phyloP scores from a whole-genome alignment of 495 filamentous ascomycete species.

The Penicillium pancosmium region DNA sequence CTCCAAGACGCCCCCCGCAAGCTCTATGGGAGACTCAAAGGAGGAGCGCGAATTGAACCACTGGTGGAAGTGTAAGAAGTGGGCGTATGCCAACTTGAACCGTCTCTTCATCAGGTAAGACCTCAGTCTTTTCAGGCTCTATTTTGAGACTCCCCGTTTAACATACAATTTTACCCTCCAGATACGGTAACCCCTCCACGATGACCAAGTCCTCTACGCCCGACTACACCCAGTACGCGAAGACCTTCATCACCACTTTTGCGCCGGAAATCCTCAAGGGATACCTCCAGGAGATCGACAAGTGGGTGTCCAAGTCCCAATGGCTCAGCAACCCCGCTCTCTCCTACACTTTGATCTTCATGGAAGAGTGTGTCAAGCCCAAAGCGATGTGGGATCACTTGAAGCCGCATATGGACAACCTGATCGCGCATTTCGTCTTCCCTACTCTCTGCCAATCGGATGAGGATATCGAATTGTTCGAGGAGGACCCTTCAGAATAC shows the following conservation, averaged over 20 bases:
- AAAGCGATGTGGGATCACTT: conserved; percentile 95
- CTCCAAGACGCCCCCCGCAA: conserved; percentile 78
- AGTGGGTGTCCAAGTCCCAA: conserved; percentile 90
- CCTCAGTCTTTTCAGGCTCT: conserved; percentile 1
- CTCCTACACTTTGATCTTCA: conserved; percentile 86
- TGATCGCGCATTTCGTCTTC: conserved; percentile 93
- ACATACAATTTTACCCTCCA: conserved; percentile 34
- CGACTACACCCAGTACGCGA: conserved; percentile 77
- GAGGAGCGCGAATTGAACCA: conserved; percentile 89
- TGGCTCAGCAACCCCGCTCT: conserved; percentile 95
- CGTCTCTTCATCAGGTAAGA: conserved; percentile 86
- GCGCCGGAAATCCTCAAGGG: conserved; percentile 93
- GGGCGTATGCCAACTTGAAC: conserved; percentile 97
- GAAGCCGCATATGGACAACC: conserved; percentile 87
- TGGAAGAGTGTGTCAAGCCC: conserved; percentile 97
- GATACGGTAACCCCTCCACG: conserved; percentile 83
- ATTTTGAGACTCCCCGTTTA: conserved; percentile 2
- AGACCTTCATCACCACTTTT: conserved; percentile 86
- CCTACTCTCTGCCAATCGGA: conserved; percentile 90
- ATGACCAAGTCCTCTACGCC: conserved; percentile 67
- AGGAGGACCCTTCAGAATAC: conserved; percentile 92
- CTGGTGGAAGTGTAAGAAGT: conserved; percentile 99
- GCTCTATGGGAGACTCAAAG: conserved; percentile 76
- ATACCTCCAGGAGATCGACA: conserved; percentile 90
- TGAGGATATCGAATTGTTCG: conserved; percentile 92